These are phyloP conservation scores for Sutorius australiensis DNA, from an alignment of 768 basidiomycete genomes.

Conservation along the genomic window DNA sequence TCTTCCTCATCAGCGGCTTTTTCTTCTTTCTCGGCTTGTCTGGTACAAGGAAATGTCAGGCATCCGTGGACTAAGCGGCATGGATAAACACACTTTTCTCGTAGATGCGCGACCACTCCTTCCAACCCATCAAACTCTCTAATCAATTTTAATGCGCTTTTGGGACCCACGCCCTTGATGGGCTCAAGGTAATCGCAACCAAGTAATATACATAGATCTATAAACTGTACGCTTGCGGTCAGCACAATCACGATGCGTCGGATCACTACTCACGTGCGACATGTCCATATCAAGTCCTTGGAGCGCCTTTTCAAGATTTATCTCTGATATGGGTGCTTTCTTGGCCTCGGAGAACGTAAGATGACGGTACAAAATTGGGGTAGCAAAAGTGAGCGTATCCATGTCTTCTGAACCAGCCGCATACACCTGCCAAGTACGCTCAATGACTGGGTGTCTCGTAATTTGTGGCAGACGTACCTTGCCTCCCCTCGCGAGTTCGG, in stretches of 20 bases:
- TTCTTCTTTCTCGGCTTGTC: slow-evolving; percentile 39
- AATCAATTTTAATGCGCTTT: slow-evolving; percentile 90
- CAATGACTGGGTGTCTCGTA: neutral
- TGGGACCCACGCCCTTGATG: slow-evolving; percentile 95
- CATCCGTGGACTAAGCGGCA: neutral
- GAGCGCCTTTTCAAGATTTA: slow-evolving; percentile 75
- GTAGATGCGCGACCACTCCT: slow-evolving; percentile 71
- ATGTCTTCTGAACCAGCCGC: slow-evolving; percentile 99
- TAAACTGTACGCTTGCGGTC: slow-evolving; percentile 56
- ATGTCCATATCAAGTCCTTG: slow-evolving; percentile 91
- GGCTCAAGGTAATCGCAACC: slow-evolving; percentile 99
- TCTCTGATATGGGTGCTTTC: slow-evolving; percentile 93
- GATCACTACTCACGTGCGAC: slow-evolving; percentile 57
- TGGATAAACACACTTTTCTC: slow-evolving; percentile 56
- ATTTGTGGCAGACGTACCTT: slow-evolving; percentile 49
- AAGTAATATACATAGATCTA: slow-evolving; percentile 92
- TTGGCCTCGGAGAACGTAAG: slow-evolving; percentile 98
- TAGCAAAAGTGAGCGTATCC: slow-evolving; percentile 95
- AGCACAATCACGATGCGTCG: neutral
- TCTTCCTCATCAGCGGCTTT: slow-evolving; percentile 41
- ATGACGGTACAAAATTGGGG: slow-evolving; percentile 91
- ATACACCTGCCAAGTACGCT: slow-evolving; percentile 60
- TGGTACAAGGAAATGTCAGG: slow-evolving; percentile 8
- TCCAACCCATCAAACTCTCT: slow-evolving; percentile 74
- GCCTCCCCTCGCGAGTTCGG: slow-evolving; percentile 94